These are phyloP conservation scores for Saturnispora gosingensis DNA, from an alignment of 805 yeast species.

Conservation along the genomic window DNA sequence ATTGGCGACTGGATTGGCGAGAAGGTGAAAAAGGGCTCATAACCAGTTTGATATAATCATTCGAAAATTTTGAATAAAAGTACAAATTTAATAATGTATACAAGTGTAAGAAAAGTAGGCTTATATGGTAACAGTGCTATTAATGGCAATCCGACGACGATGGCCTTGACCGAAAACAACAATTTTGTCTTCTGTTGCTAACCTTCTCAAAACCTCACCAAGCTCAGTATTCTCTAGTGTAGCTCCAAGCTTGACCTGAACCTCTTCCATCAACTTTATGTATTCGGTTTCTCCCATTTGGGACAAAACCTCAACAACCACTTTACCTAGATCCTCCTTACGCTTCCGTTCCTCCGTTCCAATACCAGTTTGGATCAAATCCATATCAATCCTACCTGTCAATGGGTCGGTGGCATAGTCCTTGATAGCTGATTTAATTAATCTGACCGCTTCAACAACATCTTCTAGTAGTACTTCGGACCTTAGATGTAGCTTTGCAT, in stretches of 20 bases:
- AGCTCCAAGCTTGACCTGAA: constrained; percentile 58
- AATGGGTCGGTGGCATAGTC: constrained; percentile 97
- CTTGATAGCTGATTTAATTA: constrained; percentile 88
- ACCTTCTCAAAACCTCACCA: constrained; percentile 53
- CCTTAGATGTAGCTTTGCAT: constrained; percentile 89
- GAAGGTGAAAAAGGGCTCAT: not conserved
- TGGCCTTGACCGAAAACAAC: constrained; percentile 64
- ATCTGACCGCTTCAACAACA: constrained; percentile 87
- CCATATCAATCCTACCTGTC: constrained; percentile 97
- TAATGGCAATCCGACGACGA: constrained; percentile 45
- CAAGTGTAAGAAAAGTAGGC: not conserved
- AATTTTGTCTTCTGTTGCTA: constrained; percentile 64
- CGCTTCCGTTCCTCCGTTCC: constrained; percentile 75
- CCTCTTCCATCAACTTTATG: constrained; percentile 45
- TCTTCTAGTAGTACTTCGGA: constrained; percentile 63
- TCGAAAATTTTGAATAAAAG: not conserved
- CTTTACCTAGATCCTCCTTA: constrained; percentile 63
- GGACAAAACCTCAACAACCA: constrained; percentile 44
- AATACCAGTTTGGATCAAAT: constrained; percentile 91
- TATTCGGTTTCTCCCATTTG: constrained; percentile 39
- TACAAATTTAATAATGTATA: not conserved
- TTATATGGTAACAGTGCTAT: constrained; percentile 10
- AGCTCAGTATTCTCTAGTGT: constrained; percentile 65
- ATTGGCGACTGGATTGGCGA: not conserved
- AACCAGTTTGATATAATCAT: not conserved